A percentile compares a stretch with the other conserved stretches of the same genome.
These are phyloP conservation scores for Tricholoma sp. DNA, from an alignment of 768 basidiomycete species.

Conservation along the genomic window DNA sequence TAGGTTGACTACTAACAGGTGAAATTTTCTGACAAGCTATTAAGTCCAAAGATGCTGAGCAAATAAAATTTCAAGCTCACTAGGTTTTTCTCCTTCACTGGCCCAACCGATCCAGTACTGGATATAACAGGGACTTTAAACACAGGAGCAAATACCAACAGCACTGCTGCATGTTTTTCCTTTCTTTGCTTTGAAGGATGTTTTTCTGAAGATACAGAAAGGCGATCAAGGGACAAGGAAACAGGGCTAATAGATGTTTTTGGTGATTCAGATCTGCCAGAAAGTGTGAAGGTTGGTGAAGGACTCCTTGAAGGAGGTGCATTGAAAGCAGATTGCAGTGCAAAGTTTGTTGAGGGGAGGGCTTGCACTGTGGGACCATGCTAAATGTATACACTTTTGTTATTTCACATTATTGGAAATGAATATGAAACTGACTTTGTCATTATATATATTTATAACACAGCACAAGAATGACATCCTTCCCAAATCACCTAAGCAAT, in stretches of 20 bases:
- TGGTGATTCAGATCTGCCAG: not conserved
- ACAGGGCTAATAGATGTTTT: not conserved
- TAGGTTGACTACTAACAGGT: not conserved
- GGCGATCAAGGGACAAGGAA: not conserved
- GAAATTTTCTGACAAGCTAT: not conserved
- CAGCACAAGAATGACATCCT: not conserved
- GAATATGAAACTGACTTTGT: not conserved
- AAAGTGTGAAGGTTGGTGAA: not conserved
- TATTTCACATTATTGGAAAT: too few relatives aligned
- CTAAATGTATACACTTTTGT: not conserved
- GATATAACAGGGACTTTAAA: not conserved
- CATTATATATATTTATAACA: not conserved
- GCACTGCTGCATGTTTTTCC: not conserved
- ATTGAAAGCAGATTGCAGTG: not conserved
- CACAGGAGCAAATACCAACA: not conserved
- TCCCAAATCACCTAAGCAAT: not conserved
- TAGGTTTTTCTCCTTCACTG: not conserved
- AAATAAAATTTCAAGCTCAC: not conserved
- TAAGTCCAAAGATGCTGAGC: too few relatives aligned
- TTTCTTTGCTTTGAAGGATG: not conserved
- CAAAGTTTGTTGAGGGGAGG: not conserved
- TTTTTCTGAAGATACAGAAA: not conserved
- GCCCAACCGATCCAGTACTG: not conserved
- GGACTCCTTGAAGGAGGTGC: not conserved
- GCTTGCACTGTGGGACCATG: not conserved